These are phyloP conservation scores for Nicotiana undulata DNA, from an alignment of 257 asterid species.

Conservation along the genomic window DNA sequence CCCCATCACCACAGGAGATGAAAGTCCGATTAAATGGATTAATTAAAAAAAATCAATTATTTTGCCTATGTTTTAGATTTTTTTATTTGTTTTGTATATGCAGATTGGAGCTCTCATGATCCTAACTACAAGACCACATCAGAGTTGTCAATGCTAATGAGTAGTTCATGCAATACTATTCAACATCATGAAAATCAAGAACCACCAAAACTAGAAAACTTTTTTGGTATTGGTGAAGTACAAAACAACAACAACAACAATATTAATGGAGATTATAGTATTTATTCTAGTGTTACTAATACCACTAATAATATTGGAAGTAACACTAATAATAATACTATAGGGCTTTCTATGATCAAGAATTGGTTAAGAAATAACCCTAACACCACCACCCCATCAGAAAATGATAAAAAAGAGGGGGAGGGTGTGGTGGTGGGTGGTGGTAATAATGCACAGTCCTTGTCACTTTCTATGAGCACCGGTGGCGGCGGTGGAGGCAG, in stretches of 20 bases:
- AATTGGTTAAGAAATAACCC: conserved; percentile 68
- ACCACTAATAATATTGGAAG: neutral
- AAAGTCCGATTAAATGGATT: too few relatives aligned
- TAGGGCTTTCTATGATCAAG: conserved; percentile 80
- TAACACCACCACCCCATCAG: conserved; percentile 2
- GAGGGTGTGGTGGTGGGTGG: neutral
- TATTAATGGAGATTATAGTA: neutral
- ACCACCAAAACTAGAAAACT: conserved; percentile 61
- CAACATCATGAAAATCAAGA: conserved; percentile 30
- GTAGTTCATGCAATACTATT: conserved; percentile 26
- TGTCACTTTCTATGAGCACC: conserved; percentile 74
- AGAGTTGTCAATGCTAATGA: conserved; percentile 16
- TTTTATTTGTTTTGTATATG: neutral
- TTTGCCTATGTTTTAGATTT: neutral
- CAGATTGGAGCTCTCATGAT: conserved; percentile 48
- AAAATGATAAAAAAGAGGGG: conserved; percentile 10
- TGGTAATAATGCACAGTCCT: conserved; percentile 22
- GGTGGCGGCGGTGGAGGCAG: conserved; percentile 16
- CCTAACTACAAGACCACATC: conserved; percentile 20
- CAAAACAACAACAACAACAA: neutral
- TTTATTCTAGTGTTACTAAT: neutral
- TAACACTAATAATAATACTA: conserved; percentile 16
- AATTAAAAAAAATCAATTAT: neutral
- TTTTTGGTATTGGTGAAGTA: conserved; percentile 33
- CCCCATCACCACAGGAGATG: too few relatives aligned